Percentiles rank a stretch among this genome's conserved stretches.
These are phyloP conservation scores for Candida tallmaniae DNA, from an alignment of 805 yeast genomes.

Conservation along the genomic window DNA sequence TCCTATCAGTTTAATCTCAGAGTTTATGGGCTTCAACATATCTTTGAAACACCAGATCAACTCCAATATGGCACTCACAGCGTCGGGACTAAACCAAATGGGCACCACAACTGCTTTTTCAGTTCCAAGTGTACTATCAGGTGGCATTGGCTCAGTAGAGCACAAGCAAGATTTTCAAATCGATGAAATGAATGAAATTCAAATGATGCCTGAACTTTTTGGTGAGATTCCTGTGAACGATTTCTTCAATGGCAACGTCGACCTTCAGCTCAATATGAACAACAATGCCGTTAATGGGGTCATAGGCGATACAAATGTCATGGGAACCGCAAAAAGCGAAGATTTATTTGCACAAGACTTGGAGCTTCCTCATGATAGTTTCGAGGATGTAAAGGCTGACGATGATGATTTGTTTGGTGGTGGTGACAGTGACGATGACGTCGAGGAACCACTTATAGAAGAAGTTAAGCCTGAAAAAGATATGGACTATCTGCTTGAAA, in stretches of 20 bases:
- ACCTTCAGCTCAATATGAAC: not conserved
- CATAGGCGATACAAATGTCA: too few relatives aligned
- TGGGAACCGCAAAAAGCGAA: too few relatives aligned
- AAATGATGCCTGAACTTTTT: conserved; percentile 12
- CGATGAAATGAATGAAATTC: conserved; percentile 10
- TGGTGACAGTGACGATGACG: conserved; percentile 1
- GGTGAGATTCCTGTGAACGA: conserved; percentile 13
- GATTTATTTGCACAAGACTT: too few relatives aligned
- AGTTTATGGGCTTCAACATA: conserved; percentile 31
- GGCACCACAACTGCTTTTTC: conserved; percentile 10
- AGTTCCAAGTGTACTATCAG: conserved; percentile 18
- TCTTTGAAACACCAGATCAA: conserved; percentile 11
- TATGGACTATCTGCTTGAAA: too few relatives aligned
- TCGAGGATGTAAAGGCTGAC: too few relatives aligned
- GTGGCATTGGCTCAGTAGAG: conserved; percentile 16
- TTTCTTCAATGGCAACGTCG: conserved; percentile 10
- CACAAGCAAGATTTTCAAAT: conserved; percentile 9
- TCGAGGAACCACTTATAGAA: too few relatives aligned
- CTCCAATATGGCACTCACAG: not conserved
- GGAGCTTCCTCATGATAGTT: too few relatives aligned
- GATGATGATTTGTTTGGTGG: conserved; percentile 29
- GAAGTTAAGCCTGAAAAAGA: too few relatives aligned
- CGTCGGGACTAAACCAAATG: conserved; percentile 2
- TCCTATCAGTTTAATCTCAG: conserved; percentile 32
- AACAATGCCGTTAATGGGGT: too few relatives aligned